These are phyloP conservation scores for Cadophora malorum DNA, from an alignment of 2,329 filamentous ascomycete species.

Conservation along the genomic window DNA sequence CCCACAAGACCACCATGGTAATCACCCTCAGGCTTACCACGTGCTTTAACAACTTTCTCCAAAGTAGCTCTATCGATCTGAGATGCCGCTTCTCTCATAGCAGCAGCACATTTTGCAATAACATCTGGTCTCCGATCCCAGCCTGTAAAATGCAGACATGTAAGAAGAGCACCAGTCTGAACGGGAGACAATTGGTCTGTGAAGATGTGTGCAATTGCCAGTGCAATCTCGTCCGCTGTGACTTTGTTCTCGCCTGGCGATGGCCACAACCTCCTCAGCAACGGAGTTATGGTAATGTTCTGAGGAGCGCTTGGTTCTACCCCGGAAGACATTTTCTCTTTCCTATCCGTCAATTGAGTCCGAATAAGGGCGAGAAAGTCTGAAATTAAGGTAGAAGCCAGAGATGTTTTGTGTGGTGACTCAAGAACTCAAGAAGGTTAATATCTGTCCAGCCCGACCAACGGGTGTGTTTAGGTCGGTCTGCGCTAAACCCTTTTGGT, in stretches of 20 bases:
- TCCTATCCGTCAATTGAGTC: slow-evolving; percentile 11
- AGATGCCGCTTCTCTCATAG: slow-evolving; percentile 83
- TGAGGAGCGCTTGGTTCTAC: slow-evolving; percentile 36
- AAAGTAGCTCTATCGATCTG: slow-evolving; percentile 71
- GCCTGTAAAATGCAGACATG: slow-evolving; percentile 88
- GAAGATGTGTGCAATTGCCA: slow-evolving; percentile 91
- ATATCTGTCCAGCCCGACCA: not conserved
- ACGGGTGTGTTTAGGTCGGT: no score
- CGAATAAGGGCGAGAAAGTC: slow-evolving; percentile 5
- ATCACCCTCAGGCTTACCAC: slow-evolving; percentile 69
- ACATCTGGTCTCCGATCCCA: slow-evolving; percentile 86
- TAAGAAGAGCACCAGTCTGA: slow-evolving; percentile 86
- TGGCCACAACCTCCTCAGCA: slow-evolving; percentile 76
- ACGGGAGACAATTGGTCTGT: slow-evolving; percentile 87
- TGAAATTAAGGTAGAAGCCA: not conserved
- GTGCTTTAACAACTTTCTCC: slow-evolving; percentile 62
- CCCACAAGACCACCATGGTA: slow-evolving; percentile 86
- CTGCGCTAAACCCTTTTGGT: not conserved
- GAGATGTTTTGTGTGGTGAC: not conserved
- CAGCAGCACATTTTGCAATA: slow-evolving; percentile 80
- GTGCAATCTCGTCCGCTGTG: slow-evolving; percentile 81
- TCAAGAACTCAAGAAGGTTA: not conserved
- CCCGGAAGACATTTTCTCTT: slow-evolving; percentile 34
- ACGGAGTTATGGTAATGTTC: slow-evolving; percentile 63
- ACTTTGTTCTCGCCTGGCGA: slow-evolving; percentile 56